Conservation (phyloP, 1,284 basidiomycete genomes). For the Apiotrichum montevideense region DNA sequence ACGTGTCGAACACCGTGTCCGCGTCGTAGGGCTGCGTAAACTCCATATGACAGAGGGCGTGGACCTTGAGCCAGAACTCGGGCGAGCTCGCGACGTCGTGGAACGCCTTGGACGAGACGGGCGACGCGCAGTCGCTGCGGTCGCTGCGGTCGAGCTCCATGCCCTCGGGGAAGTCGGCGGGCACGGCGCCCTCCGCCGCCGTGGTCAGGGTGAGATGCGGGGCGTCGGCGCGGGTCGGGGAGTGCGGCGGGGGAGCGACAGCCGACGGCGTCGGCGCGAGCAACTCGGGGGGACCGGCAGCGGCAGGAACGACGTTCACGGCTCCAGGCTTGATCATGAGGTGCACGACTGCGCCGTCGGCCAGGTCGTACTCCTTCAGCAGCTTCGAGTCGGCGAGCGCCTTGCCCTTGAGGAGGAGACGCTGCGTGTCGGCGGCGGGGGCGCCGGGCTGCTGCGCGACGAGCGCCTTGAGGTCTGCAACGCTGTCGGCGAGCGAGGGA, state of each 20-base stretch:
- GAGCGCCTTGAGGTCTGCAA: constrained; percentile 69
- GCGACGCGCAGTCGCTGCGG: constrained; percentile 15
- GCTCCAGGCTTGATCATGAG: constrained; percentile 70
- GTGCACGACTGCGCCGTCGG: constrained; percentile 70
- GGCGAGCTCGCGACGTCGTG: constrained; percentile 64
- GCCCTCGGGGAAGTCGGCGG: constrained; percentile 4
- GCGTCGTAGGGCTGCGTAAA: constrained; percentile 60
- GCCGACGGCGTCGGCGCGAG: not conserved
- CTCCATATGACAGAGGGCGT: constrained; percentile 62
- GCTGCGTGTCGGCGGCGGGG: constrained; percentile 66
- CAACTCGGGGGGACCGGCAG: not conserved
- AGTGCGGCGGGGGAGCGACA: constrained; percentile 2
- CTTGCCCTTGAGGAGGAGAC: constrained; percentile 85
- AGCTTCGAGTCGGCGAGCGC: constrained; percentile 78
- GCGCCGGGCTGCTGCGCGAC: constrained; percentile 55
- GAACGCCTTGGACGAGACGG: constrained; percentile 49
- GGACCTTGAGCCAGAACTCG: constrained; percentile 66
- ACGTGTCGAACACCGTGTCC: constrained; percentile 46
- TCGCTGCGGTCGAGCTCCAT: not conserved
- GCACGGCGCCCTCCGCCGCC: constrained; percentile 44
- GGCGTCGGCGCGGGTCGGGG: not conserved
- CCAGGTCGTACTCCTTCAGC: constrained; percentile 76
- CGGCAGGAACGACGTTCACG: constrained; percentile 13
- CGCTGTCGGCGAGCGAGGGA: constrained; percentile 66
- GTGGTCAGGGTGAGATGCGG: constrained; percentile 48